Percentiles rank a stretch among this genome's conserved stretches.
phyloP scores from a whole-genome alignment of 225 moss, liverwort and hornwort genomes.

The Straminergon stramineum region DNA sequence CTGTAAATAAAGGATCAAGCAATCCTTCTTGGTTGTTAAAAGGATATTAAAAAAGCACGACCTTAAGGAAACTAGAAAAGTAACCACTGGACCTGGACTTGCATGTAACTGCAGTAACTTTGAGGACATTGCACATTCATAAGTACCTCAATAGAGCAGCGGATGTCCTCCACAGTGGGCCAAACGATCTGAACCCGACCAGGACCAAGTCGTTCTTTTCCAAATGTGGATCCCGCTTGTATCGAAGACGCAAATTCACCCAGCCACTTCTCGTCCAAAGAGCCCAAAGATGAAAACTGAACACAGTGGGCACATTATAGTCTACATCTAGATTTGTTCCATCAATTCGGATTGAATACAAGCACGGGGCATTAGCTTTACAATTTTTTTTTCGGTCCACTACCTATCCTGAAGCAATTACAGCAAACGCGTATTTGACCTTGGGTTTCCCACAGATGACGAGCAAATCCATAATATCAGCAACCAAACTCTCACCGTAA shows the following conservation, averaged over 20 bases:
- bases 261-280: conserved; percentile 94
- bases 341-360: neutral
- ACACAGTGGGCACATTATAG: neutral
- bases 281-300: conserved; percentile 97
- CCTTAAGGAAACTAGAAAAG: neutral
- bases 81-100: neutral
- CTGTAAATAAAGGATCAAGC: conserved; percentile 31
- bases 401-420: neutral
- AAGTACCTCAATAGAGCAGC: conserved; percentile 76
- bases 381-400: neutral
- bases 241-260: conserved; percentile 67
- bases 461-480: neutral
- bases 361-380: neutral
- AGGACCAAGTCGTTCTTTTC: conserved; percentile 49
- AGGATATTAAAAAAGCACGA: neutral
- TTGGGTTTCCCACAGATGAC: neutral
- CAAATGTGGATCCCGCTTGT: conserved; percentile 59
- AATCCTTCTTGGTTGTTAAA: neutral
- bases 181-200: conserved; percentile 75
- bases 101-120: neutral
- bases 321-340: neutral
- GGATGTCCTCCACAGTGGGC: conserved; percentile 95
- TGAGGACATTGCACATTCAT: neutral
- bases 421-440: neutral
- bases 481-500: neutral